These are phyloP conservation scores for Botryotinia convoluta DNA, from an alignment of 2,329 filamentous ascomycete genomes.

Conservation along the genomic window DNA sequence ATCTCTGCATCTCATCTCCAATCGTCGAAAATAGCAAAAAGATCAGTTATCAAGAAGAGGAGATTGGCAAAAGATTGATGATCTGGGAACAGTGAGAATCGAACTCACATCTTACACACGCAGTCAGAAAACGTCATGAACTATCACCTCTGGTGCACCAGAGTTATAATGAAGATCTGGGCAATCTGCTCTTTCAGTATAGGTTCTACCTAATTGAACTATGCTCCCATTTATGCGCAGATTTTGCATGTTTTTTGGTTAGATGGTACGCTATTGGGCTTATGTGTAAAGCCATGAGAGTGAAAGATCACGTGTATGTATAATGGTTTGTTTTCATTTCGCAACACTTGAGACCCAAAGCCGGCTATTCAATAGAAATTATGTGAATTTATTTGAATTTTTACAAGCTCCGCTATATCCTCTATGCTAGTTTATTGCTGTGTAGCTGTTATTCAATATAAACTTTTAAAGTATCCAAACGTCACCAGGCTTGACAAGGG, in stretches of 20 bases:
- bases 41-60: neutral
- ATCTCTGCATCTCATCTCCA: neutral
- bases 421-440: neutral
- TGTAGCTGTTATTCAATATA: neutral
- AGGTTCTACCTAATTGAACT: neutral
- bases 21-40: neutral
- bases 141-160: neutral
- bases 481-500: neutral
- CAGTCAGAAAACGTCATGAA: neutral
- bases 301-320: neutral
- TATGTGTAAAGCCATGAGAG: neutral
- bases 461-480: neutral
- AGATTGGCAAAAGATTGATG: neutral
- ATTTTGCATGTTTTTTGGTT: neutral
- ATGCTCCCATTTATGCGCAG: neutral
- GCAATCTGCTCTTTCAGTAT: neutral
- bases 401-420: fast-evolving
- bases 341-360: neutral
- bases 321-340: neutral
- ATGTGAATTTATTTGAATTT: neutral
- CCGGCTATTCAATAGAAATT: neutral
- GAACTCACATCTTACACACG: neutral
- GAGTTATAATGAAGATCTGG: neutral
- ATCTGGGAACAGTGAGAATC: neutral
- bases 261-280: no score